A percentile compares a stretch with the other conserved stretches of the same genome.
phyloP scores from a whole-genome alignment of 805 yeast genomes.

The Barnettozyma botsteinii region DNA sequence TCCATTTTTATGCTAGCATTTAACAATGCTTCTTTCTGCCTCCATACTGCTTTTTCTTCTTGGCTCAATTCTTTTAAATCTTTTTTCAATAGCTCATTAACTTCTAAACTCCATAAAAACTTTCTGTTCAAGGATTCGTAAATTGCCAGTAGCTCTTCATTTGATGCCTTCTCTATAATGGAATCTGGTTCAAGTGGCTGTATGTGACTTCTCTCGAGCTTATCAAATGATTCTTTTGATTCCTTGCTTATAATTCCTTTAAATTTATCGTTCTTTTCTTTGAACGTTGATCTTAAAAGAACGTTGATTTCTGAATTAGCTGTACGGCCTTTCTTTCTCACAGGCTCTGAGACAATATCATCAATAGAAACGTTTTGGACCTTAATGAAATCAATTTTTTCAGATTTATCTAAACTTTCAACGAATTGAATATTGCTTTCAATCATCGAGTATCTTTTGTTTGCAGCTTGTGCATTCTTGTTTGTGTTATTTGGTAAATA shows the following conservation, averaged over 20 bases:
- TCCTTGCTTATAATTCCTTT: neutral
- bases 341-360: conserved; percentile 24
- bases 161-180: conserved; percentile 11
- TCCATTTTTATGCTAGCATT: conserved; percentile 37
- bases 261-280: conserved; percentile 11
- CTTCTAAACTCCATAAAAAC: conserved; percentile 33
- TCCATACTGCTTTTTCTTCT: conserved; percentile 34
- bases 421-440: conserved; percentile 3
- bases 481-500: neutral
- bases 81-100: conserved; percentile 32
- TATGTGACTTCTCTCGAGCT: conserved; percentile 11
- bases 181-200: conserved; percentile 19
- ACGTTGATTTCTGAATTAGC: conserved; percentile 24
- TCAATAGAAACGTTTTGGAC: conserved; percentile 21
- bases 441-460: neutral
- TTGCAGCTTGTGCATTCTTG: neutral
- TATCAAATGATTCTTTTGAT: conserved; percentile 9
- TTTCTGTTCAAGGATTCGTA: conserved; percentile 29
- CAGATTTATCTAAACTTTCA: conserved; percentile 1
- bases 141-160: conserved; percentile 14
- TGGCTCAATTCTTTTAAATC: conserved; percentile 28
- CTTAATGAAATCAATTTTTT: conserved; percentile 21
- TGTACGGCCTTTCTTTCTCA: conserved; percentile 23
- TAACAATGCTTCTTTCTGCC: conserved; percentile 36
- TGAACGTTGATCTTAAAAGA: conserved; percentile 16